Base-by-base conservation (phyloP, 768 basidiomycete species). In the Lentinula aciculospora region DNA sequence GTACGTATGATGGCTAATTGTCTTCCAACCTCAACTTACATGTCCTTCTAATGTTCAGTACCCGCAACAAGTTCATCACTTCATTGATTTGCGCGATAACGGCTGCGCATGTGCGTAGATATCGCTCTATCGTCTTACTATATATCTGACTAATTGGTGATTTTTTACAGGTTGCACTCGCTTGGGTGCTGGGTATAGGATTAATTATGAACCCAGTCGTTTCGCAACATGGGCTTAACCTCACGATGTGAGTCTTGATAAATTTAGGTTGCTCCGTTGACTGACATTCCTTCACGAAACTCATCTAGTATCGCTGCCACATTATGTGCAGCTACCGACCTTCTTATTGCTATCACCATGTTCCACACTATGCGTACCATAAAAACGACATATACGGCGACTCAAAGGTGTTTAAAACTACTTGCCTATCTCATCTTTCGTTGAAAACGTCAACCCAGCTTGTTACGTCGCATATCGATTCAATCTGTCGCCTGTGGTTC, bases 291-390 rank as follows among this genome's bases (percentile, higher is more conserved):
- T 19, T 36, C 4, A 27, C n/a, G 21, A 17, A 12, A 7, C 25
- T 23, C 36, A 13, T 40, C 17, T n/a, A 53, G 51, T 23, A 40
- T 53, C 25, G 25, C 51, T 12, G 51, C 51, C 6, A 37, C 36
- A 37, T 8, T 53, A 53, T 53, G 51, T n/a, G 51, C 51, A 25
- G 51, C 51, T 10, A 53, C 51, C 4, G 51, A 53, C 36, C 34
- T 53, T 21, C 19, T 53, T 10, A 53, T 53, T 10, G 36, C 51
- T 13, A 15, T 53, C 12, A 34, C 25, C 51, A 53, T 34, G 36
- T 53, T 53, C 27, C 51, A 36, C 8, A 36, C 51, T 8, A 53
- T 53, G 51, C 32, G 51, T 7, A 23, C 23, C 27, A 53, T 53
- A 2, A 53, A 39, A 13, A 53, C 34, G 21, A 37, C 51, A 15